Evolutionary conservation across 176 grass and related monocot genomes (phyloP).

Genomic region (Panicum miliaceum): DNA sequence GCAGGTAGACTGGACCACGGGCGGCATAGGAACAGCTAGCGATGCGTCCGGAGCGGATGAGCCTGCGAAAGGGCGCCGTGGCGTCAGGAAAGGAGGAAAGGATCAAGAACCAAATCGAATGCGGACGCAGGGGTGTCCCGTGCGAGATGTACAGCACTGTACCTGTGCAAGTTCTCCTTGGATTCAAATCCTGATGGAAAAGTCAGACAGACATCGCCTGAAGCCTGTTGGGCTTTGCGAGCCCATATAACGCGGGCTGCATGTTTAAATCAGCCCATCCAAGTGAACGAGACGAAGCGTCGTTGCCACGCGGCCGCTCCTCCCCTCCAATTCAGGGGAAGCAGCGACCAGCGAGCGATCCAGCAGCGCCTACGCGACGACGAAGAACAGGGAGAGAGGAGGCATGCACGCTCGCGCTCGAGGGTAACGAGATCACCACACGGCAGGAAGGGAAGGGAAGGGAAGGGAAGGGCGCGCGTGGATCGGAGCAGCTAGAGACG

Average conservation of each 20-base stretch:
- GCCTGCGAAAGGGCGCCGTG: background rate
- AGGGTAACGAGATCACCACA: background rate
- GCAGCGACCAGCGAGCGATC: slow-evolving; percentile 3
- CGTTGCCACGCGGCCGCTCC: no score
- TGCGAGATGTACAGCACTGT: background rate
- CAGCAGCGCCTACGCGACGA: background rate
- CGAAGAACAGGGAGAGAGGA: slow-evolving; percentile 1
- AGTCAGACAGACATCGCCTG: no score
- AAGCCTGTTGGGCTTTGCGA: background rate
- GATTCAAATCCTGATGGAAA: no score
- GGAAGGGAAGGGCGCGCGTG: no score
- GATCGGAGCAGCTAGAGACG: no score
- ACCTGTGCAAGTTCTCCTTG: no score
- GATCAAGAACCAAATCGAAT: slow-evolving; percentile 19
- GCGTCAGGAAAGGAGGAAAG: background rate
- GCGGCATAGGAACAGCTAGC: background rate
- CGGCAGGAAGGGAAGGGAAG: background rate
- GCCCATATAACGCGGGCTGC: background rate
- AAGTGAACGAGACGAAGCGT: no score
- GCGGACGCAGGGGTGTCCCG: background rate
- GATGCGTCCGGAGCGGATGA: background rate
- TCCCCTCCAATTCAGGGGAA: slow-evolving; percentile 30
- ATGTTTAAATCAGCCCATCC: no score
- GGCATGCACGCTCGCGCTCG: background rate
- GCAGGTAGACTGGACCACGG: background rate